These are phyloP conservation scores for Choiromyces venosus DNA, from an alignment of 495 filamentous ascomycete genomes.

Conservation along the genomic window DNA sequence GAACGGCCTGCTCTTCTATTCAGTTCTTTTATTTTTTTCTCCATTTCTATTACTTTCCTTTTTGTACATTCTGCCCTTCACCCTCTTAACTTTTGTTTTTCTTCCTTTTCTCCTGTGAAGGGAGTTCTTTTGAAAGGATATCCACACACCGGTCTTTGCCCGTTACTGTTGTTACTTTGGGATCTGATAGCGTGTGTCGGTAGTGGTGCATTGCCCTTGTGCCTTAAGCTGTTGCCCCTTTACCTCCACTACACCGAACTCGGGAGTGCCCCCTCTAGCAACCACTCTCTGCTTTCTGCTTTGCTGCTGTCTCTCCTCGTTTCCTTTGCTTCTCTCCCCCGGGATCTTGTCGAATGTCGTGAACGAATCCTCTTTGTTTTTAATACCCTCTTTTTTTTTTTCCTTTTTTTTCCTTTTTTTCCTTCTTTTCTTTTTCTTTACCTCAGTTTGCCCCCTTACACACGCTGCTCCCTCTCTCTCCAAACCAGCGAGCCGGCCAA, in stretches of 20 bases:
- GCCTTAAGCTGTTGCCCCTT: slow-evolving; percentile 35
- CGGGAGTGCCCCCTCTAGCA: not conserved
- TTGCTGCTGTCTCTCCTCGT: slow-evolving; percentile 28
- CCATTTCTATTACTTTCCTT: not conserved
- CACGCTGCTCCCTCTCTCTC: slow-evolving; percentile 22
- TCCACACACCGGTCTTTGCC: not conserved
- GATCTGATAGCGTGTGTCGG: slow-evolving; percentile 1
- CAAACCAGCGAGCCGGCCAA: slow-evolving; percentile 19
- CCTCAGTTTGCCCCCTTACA: slow-evolving; percentile 30
- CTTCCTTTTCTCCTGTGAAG: not conserved
- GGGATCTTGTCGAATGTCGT: slow-evolving; percentile 42
- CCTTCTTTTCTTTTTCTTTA: slow-evolving; percentile 33
- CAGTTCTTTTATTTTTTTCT: not conserved
- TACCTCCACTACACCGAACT: slow-evolving; percentile 28
- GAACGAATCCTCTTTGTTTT: slow-evolving; percentile 43
- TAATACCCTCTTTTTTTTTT: slow-evolving; percentile 27
- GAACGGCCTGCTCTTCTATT: not conserved
- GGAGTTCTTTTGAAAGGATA: not conserved
- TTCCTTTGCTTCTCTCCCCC: slow-evolving; percentile 28
- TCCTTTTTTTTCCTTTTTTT: slow-evolving; percentile 29
- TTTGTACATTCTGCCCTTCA: not conserved
- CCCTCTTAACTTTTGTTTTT: not conserved
- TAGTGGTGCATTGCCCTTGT: slow-evolving; percentile 1
- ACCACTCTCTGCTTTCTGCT: slow-evolving; percentile 18
- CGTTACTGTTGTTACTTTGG: not conserved